Percentiles rank a stretch among this genome's conserved stretches.
Conservation (phyloP, 306 rosid species). For the Malus fusca region DNA sequence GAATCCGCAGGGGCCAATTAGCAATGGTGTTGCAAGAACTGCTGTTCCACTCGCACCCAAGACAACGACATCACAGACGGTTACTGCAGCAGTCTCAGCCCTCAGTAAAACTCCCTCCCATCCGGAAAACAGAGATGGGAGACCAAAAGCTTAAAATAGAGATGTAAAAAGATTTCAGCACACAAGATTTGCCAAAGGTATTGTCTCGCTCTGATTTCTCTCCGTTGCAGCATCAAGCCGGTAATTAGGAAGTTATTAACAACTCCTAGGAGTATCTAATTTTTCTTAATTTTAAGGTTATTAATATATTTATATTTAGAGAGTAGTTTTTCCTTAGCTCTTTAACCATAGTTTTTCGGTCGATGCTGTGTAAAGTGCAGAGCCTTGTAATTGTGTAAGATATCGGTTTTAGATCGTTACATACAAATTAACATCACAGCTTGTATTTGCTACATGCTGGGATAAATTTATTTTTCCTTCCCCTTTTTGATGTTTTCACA, state of each 20-base stretch:
- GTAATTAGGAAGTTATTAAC: constrained; percentile 20
- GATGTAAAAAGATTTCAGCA: constrained; percentile 26
- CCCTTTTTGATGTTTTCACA: not conserved
- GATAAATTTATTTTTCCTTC: constrained; percentile 4
- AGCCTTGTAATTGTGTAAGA: constrained; percentile 40
- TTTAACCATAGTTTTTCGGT: constrained; percentile 36
- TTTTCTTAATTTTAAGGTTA: constrained; percentile 28
- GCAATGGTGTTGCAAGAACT: constrained; percentile 47
- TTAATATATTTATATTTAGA: constrained; percentile 43
- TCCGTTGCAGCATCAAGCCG: constrained; percentile 22
- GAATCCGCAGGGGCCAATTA: constrained; percentile 26
- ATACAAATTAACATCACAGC: constrained; percentile 8
- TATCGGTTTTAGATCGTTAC: constrained; percentile 24
- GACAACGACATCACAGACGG: constrained; percentile 17
- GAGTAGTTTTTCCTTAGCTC: constrained; percentile 37
- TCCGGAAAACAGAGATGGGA: constrained; percentile 47
- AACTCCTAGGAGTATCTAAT: constrained; percentile 31
- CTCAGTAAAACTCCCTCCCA: constrained; percentile 19
- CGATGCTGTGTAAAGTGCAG: constrained; percentile 57
- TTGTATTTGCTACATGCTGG: constrained; percentile 9
- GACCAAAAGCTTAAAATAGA: constrained; percentile 38
- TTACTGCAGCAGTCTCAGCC: constrained; percentile 24
- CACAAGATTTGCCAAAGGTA: constrained; percentile 38
- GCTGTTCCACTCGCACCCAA: constrained; percentile 29
- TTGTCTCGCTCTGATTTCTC: not conserved